A percentile compares a stretch with the other conserved stretches of the same genome.
phyloP scores from a whole-genome alignment of 2,329 filamentous ascomycete genomes.

The Fusarium abutilonis region DNA sequence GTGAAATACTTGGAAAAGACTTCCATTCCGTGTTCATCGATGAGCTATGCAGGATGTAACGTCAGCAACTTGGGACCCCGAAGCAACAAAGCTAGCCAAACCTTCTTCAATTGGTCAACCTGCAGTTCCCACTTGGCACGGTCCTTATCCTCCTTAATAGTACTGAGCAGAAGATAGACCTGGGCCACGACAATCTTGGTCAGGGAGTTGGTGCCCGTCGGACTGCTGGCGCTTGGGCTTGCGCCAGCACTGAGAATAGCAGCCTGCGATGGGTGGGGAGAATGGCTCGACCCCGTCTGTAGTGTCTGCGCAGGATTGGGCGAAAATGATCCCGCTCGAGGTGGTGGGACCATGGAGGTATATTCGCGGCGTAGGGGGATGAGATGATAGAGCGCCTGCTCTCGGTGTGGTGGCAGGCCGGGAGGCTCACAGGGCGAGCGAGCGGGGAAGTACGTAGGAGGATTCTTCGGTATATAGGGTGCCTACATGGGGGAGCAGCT shows the following conservation, averaged over 20 bases:
- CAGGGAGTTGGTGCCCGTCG: constrained; percentile 72
- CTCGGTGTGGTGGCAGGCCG: constrained; percentile 50
- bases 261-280: constrained; percentile 66
- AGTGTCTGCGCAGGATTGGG: constrained; percentile 68
- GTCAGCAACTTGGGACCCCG: constrained; percentile 31
- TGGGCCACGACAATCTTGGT: constrained; percentile 96
- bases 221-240: constrained; percentile 70
- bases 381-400: constrained; percentile 51
- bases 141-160: constrained; percentile 92
- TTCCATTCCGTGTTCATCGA: constrained; percentile 99
- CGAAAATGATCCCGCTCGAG: constrained; percentile 72
- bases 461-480: constrained; percentile 39
- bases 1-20: constrained; percentile 96
- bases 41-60: constrained; percentile 67
- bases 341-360: constrained; percentile 67
- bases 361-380: constrained; percentile 49
- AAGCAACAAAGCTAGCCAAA: constrained; percentile 51
- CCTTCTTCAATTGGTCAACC: constrained; percentile 90
- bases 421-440: constrained; percentile 46
- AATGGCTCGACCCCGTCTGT: constrained; percentile 66
- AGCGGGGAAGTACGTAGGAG: constrained; percentile 44
- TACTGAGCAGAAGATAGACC: constrained; percentile 91
- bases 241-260: constrained; percentile 68
- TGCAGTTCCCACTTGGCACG: constrained; percentile 92
- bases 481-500: constrained; percentile 51